These are phyloP conservation scores for Nicotiana knightiana DNA, from an alignment of 257 asterid species.

Conservation along the genomic window DNA sequence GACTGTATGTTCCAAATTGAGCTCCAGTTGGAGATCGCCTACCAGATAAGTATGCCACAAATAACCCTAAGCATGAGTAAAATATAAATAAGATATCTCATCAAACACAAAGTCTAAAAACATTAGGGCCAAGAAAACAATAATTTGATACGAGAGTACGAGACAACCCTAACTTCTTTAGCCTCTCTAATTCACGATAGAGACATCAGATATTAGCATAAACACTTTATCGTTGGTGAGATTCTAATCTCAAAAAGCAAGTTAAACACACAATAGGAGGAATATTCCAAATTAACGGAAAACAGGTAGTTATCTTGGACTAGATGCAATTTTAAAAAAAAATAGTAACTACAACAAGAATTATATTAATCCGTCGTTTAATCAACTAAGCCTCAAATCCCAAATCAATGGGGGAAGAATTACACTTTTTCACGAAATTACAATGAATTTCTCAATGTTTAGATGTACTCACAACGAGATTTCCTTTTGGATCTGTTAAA, in stretches of 20 bases:
- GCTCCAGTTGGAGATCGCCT: conserved; percentile 53
- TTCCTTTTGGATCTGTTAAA: neutral
- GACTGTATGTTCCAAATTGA: conserved; percentile 70
- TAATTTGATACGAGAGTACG: neutral
- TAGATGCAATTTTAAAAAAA: neutral
- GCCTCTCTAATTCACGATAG: neutral
- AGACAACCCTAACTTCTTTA: neutral
- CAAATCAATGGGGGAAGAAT: neutral
- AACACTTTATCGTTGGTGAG: neutral
- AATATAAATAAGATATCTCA: conserved; percentile 15
- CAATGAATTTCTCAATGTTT: neutral
- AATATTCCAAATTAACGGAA: neutral
- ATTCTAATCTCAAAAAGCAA: conserved; percentile 2
- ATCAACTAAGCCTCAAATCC: neutral
- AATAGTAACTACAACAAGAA: neutral
- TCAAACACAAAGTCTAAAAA: neutral
- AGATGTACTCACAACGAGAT: neutral
- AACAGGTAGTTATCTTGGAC: neutral
- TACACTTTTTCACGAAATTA: neutral
- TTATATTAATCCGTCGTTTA: neutral
- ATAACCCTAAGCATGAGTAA: conserved; percentile 52
- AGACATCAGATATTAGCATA: neutral
- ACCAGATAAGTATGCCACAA: conserved; percentile 85
- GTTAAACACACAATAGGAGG: neutral
- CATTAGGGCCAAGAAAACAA: neutral